These are phyloP conservation scores for Aurinia saxatilis DNA, from an alignment of 345 rosid genomes.

Conservation along the genomic window DNA sequence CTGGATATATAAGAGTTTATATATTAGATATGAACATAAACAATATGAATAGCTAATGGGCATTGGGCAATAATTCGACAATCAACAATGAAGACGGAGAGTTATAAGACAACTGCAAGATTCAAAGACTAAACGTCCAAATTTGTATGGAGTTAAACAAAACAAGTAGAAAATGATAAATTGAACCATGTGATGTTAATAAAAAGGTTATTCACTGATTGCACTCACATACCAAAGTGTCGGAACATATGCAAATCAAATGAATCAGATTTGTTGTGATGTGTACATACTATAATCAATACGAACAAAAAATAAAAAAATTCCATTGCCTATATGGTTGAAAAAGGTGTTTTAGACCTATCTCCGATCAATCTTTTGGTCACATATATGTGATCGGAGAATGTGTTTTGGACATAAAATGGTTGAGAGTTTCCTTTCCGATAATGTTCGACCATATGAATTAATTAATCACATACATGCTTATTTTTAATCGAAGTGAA, in stretches of 20 bases:
- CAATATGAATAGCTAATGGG: neutral
- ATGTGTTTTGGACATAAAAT: too few relatives aligned
- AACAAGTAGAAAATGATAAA: constrained; percentile 20
- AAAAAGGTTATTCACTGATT: neutral
- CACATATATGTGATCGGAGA: too few relatives aligned
- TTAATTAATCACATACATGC: too few relatives aligned
- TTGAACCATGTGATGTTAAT: constrained; percentile 20
- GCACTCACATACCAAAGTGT: neutral
- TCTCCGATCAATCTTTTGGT: too few relatives aligned
- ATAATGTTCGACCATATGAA: too few relatives aligned
- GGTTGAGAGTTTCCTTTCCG: too few relatives aligned
- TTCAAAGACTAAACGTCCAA: constrained; percentile 18
- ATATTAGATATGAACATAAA: neutral
- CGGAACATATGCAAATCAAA: neutral
- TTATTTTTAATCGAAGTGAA: too few relatives aligned
- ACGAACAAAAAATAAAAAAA: too few relatives aligned
- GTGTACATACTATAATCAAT: too few relatives aligned
- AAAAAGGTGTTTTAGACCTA: too few relatives aligned
- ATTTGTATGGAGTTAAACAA: neutral
- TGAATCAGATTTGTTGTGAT: neutral
- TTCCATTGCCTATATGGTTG: too few relatives aligned
- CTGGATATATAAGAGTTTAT: neutral
- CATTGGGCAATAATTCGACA: constrained; percentile 8
- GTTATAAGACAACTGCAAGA: constrained; percentile 5
- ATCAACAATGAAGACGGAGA: neutral